phyloP scores from a whole-genome alignment of 2,329 filamentous ascomycete species.

The Chalara sp. region DNA sequence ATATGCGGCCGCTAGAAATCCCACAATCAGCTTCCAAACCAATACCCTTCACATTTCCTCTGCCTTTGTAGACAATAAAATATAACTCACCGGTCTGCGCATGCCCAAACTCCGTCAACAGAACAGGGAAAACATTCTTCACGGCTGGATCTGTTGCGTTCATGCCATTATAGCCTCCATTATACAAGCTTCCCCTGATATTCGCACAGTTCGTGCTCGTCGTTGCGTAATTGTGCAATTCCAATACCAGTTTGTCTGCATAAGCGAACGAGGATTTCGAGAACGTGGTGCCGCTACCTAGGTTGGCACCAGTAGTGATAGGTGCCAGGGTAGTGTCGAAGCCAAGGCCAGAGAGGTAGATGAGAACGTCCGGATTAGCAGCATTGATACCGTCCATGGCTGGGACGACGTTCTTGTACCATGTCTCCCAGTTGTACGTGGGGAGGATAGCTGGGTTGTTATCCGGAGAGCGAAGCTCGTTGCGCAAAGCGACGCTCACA shows the following conservation, averaged over 20 bases:
- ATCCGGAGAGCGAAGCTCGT: slow-evolving; percentile 31
- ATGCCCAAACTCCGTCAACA: slow-evolving; percentile 41
- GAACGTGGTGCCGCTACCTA: slow-evolving; percentile 24
- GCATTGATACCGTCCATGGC: slow-evolving; percentile 35
- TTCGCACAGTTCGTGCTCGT: slow-evolving; percentile 13
- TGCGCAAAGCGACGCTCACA: slow-evolving; percentile 27
- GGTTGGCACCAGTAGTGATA: slow-evolving; percentile 7
- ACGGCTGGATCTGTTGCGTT: slow-evolving; percentile 24
- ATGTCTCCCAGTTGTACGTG: slow-evolving; percentile 37
- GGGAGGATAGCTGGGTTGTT: slow-evolving; percentile 7
- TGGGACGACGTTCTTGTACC: slow-evolving; percentile 36
- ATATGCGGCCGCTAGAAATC: slow-evolving; percentile 28
- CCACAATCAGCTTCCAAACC: no score
- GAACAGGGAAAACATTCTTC: slow-evolving; percentile 31
- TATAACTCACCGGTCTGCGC: slow-evolving; percentile 29
- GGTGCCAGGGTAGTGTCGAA: slow-evolving; percentile 30
- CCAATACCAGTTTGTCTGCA: slow-evolving; percentile 37
- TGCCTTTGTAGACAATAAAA: no score
- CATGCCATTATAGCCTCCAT: slow-evolving; percentile 33
- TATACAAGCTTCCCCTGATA: slow-evolving; percentile 29
- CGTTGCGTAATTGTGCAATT: slow-evolving; percentile 38
- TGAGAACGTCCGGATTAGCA: slow-evolving; percentile 36
- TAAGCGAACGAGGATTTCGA: slow-evolving; percentile 31
- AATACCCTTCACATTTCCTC: no score
- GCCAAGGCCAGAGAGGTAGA: slow-evolving; percentile 41